Conservation (phyloP, 192 early-diverging fungal species). For the Umbelopsis vinacea region DNA sequence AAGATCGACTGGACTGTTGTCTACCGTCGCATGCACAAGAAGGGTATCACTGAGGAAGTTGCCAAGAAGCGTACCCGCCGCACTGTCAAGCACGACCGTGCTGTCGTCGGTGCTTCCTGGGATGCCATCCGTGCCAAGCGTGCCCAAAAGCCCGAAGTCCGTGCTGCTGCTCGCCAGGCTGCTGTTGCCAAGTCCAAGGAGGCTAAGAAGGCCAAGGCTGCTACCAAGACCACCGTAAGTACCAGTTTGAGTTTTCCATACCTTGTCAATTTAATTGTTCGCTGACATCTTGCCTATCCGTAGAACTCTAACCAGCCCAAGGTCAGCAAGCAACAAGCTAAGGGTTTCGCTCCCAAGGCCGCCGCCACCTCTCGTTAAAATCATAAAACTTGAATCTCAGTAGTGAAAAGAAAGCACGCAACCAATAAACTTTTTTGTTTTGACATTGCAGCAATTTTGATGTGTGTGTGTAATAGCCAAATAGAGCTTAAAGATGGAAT, state of each 20-base stretch:
- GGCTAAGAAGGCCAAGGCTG: slow-evolving; percentile 84
- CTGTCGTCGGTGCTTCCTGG: slow-evolving; percentile 91
- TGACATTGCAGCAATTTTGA: neutral
- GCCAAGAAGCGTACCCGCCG: slow-evolving; percentile 94
- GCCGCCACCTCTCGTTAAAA: slow-evolving; percentile 82
- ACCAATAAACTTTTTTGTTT: slow-evolving; percentile 7
- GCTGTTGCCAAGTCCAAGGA: slow-evolving; percentile 89
- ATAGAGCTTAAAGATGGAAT: too few species aligned
- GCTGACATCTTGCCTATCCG: too few species aligned
- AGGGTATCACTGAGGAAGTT: slow-evolving; percentile 95
- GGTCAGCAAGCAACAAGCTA: slow-evolving; percentile 79
- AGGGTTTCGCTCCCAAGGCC: slow-evolving; percentile 80
- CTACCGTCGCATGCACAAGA: slow-evolving; percentile 97
- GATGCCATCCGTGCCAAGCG: slow-evolving; percentile 97
- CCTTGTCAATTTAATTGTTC: too few species aligned
- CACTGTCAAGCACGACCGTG: slow-evolving; percentile 93
- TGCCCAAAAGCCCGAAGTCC: slow-evolving; percentile 92
- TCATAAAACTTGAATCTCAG: slow-evolving; percentile 8
- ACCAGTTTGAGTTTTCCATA: neutral
- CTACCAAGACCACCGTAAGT: slow-evolving; percentile 76
- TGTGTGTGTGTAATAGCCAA: neutral
- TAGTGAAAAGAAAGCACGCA: slow-evolving; percentile 9
- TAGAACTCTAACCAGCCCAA: slow-evolving; percentile 42
- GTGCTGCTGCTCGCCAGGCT: slow-evolving; percentile 84
- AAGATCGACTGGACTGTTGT: slow-evolving; percentile 96